A percentile compares a stretch with the other conserved stretches of the same genome.
Conservation (phyloP, 805 yeast genomes). For the Kluyveromyces wickerhamii region DNA sequence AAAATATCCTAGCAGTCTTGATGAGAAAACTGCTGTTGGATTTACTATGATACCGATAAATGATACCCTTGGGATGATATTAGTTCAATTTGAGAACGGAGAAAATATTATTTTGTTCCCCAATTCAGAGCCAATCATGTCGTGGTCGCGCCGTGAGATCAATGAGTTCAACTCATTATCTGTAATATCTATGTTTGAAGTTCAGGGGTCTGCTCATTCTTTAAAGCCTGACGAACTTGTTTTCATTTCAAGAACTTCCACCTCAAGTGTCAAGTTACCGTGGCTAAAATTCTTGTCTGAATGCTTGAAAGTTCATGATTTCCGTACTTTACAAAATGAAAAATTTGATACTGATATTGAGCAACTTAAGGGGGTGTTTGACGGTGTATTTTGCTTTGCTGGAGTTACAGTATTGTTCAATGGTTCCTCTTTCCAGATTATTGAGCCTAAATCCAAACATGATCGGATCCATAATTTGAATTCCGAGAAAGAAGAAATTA, state of each 20-base stretch:
- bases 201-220: neutral
- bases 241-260: neutral
- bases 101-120: constrained; percentile 26
- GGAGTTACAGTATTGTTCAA: neutral
- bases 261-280: neutral
- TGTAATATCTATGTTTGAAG: constrained; percentile 6
- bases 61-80: constrained; percentile 18
- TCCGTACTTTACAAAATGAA: neutral
- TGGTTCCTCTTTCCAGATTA: neutral
- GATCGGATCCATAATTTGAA: neutral
- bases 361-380: neutral
- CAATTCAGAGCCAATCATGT: constrained; percentile 31
- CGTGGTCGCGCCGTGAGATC: constrained; percentile 26
- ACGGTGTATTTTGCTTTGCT: neutral
- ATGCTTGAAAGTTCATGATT: neutral
- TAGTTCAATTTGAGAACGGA: constrained; percentile 23
- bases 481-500: neutral
- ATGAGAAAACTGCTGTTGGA: constrained; percentile 37
- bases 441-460: neutral
- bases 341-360: neutral
- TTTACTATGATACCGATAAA: constrained; percentile 26
- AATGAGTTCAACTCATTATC: constrained; percentile 21
- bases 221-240: neutral
- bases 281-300: constrained; percentile 2
- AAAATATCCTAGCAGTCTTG: constrained; percentile 46